Evolutionary conservation across 352 stramenopile genomes (phyloP), one percentile per base, ranked within the genome.

Genomic region (Phytophthora hybrid): DNA sequence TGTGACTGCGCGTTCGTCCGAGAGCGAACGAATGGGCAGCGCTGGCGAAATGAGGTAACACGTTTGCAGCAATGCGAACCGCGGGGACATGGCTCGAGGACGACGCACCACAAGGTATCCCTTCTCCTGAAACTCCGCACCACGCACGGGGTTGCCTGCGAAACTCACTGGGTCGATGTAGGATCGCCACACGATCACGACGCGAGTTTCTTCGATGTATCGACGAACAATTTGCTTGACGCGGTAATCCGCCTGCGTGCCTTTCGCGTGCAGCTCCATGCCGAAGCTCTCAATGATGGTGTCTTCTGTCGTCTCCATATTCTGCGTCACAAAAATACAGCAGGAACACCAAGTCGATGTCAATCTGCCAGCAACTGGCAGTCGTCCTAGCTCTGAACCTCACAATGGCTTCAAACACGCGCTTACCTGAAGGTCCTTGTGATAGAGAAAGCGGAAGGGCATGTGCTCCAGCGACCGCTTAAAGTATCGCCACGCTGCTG

Each of bases 151-250:
- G 19, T 83, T 66, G 31, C 76, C 76, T 10, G 69, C 75, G 56
- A 90, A 92, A 67, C 87, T 78, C 10, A 89, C 71, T 9, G 83
- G 83, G 26, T 90, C 76, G 73, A 87, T 85, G 73, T 85, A 80
- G 7, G 85, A 79, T 18, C 73, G 77, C 83, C 83, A 92, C 8
- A 88, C 81, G 47, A 92, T 80, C 31, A 92, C 76, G 19, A 88
- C 70, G 37, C 81, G 79, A 18, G 84, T 74, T 47, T 76, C 56
- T 26, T 91, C 80, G 26, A 81, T 67, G 54, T 85, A 88, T 1
- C 82, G 79, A 4, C 80, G 78, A 11, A 85, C 49, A 21, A 90
- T 78, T 63, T 92, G 79, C 63, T 90, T 84, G 26, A 91, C 77
- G 8, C 74, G 76, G 76, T 90, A 90, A 59, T 83, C 72, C 5